Base-by-base conservation (phyloP, 306 rosid genomes). In the Medicago truncatula region DNA sequence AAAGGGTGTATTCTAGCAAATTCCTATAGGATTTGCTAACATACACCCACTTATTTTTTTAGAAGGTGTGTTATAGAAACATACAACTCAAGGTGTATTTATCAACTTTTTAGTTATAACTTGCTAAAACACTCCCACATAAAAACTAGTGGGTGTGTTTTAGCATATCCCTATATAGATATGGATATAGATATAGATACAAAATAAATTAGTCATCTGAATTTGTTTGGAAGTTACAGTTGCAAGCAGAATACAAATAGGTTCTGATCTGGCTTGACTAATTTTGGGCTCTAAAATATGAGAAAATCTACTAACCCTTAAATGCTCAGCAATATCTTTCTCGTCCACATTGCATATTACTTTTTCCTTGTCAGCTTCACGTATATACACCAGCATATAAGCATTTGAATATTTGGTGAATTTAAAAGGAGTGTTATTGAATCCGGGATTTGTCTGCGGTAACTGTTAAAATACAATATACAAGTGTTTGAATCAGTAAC, bases 361-460 rank as follows among this genome's bases (percentile, higher is more conserved):
- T 86, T 96, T 92, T 63, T 96, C 99, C 87, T 79, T 96, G 91
- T 96, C 99, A 84, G 91, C 86, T 77, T 96, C 99, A 53, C 99
- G 99, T 38, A 96, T 92, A 71, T 96, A 96, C 74, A 96, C 99
- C 79, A 96, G 96, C 99, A 96, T 96, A 74, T 96, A 96, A 25
- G 99, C 99, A 76, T 96, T 96, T 76, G 99, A 96, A 76, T 92
- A 96, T 70, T 96, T 96, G 64, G 99, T 96, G 76, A 96, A 96
- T 78, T 92, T 96, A 81, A 92, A 96, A 67, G 97, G 99, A 82
- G 98, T 75, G 64, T 96, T 96, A 68, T 96, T 96, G 89, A 92
- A 96, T 65, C 99, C 99, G 85, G 99, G 99, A 87, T 92, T 96
- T 44, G 99, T 89, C 83, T 89, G 98, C 0, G 99, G 97, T 76